Conservation (phyloP, 192 early-diverging fungal species). For the Podila epicladia region DNA sequence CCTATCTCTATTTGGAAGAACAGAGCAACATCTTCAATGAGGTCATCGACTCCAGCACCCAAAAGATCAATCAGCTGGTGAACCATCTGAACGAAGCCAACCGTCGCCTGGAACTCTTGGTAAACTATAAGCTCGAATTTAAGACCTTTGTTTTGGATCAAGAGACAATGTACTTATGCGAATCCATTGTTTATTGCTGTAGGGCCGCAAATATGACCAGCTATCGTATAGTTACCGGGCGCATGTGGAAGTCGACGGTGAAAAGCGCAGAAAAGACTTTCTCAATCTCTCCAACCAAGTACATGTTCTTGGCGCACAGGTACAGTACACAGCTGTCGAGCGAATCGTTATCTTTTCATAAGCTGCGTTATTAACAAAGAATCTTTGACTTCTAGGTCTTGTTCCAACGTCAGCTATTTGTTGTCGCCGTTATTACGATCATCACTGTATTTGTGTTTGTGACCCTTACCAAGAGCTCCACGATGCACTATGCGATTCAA, state of each 20-base stretch:
- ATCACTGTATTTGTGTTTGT: conserved; percentile 51
- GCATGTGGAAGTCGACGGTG: conserved; percentile 52
- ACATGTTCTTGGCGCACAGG: conserved; percentile 58
- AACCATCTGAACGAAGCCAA: conserved; percentile 73
- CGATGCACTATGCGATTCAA: conserved; percentile 49
- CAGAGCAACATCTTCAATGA: conserved; percentile 78
- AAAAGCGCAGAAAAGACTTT: conserved; percentile 52
- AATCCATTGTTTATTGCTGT: not conserved
- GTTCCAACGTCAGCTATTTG: conserved; percentile 56
- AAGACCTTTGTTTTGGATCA: not conserved
- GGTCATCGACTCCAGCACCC: conserved; percentile 67
- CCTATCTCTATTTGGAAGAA: conserved; percentile 79
- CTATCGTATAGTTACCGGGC: conserved; percentile 48
- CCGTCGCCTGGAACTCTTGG: conserved; percentile 71
- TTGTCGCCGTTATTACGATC: conserved; percentile 45
- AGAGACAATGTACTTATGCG: not conserved
- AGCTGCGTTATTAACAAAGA: not conserved
- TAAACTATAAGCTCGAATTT: conserved; percentile 10
- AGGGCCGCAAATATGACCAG: conserved; percentile 62
- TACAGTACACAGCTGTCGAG: not conserved
- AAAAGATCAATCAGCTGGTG: conserved; percentile 70
- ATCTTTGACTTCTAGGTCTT: conserved; percentile 27
- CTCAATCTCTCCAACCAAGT: conserved; percentile 53
- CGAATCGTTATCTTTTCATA: not conserved
- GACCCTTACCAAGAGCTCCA: conserved; percentile 53